Base-by-base conservation (phyloP, 169 alveolate species). In the Cryptosporidium bovis region DNA sequence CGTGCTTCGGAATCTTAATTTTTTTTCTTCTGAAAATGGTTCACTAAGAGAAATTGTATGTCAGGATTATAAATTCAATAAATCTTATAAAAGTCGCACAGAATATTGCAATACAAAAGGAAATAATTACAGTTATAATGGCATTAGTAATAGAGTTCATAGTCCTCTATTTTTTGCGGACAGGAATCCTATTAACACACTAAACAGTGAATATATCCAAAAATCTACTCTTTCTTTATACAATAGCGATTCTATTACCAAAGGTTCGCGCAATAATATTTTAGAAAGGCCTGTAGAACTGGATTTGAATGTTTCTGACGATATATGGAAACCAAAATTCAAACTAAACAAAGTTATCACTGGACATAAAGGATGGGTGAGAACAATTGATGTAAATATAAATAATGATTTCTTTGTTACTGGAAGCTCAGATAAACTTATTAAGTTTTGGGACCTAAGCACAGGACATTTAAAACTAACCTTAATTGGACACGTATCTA, bases 281-380 rank as follows among this genome's bases (percentile, higher is more conserved):
- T 62, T 34, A 27, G 46, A 62, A 62, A 62, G 18, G 48, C 48
- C 10, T 40, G 48, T 6, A 40, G 48, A 6, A 40, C 10, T 0
- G 13, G 48, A 40, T 40, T 40, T 40, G 10, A 40, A 40, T 24
- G 24, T 3, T 62, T 27, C 33, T 27, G 67, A 24, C 18, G 33
- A 33, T 27, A 83, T 56, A 16, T 97, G 99, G 99, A 99, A 97
- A 90, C 97, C 98, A 18, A 99, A 98, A 31, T 98, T 99, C 98
- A 97, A 97, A 96, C 90, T 98, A 60, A 93, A 94, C 92, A 91
- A 99, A 84, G 99, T 98, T 58, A 96, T 97, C 48, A 92, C 97
- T 60, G 99, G 99, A 0, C 99, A 98, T 91, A 95, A 95, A 85
- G 99, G 99, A 16, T 98, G 99, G 99, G 99, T 98, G 20, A 95